These are phyloP conservation scores for Paecilomyces sp. DNA, from an alignment of 2,329 filamentous ascomycete genomes.

Conservation along the genomic window DNA sequence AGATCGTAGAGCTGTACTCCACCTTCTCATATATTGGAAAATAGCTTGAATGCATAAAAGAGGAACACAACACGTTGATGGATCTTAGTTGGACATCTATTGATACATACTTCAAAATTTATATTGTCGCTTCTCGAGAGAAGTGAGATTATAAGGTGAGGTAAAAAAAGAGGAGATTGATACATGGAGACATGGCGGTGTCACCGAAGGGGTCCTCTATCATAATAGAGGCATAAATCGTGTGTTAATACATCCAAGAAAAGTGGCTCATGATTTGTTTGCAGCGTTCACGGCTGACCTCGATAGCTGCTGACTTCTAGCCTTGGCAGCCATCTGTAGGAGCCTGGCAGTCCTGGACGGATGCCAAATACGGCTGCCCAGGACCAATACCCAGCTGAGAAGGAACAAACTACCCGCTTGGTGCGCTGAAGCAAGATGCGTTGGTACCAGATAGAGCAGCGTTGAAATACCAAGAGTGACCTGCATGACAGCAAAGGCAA, in stretches of 20 bases:
- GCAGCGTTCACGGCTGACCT: conserved; percentile 15
- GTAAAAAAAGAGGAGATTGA: conserved; percentile 8
- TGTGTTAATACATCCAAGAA: not conserved
- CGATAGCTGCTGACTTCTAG: conserved; percentile 19
- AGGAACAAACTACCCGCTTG: conserved; percentile 85
- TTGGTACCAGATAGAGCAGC: conserved; percentile 88
- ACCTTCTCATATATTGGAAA: not conserved
- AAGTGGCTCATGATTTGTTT: conserved; percentile 10
- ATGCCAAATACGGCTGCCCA: conserved; percentile 71
- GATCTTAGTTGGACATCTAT: not conserved
- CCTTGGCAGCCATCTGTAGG: conserved; percentile 42
- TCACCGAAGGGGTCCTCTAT: not conserved
- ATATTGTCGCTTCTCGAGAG: not conserved
- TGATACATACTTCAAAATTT: not conserved
- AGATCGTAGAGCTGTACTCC: not conserved
- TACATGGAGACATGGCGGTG: conserved; percentile 3
- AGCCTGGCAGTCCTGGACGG: conserved; percentile 58
- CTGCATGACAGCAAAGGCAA: conserved; percentile 77
- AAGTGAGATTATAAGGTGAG: not conserved
- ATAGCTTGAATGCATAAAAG: not conserved
- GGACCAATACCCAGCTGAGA: conserved; percentile 70
- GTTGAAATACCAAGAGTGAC: conserved; percentile 83
- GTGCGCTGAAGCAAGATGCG: conserved; percentile 78
- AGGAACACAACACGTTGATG: not conserved
- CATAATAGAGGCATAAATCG: not conserved